Evolutionary conservation across 2,329 filamentous ascomycete species (phyloP).

Genomic region (Bipolaris victoriae): DNA sequence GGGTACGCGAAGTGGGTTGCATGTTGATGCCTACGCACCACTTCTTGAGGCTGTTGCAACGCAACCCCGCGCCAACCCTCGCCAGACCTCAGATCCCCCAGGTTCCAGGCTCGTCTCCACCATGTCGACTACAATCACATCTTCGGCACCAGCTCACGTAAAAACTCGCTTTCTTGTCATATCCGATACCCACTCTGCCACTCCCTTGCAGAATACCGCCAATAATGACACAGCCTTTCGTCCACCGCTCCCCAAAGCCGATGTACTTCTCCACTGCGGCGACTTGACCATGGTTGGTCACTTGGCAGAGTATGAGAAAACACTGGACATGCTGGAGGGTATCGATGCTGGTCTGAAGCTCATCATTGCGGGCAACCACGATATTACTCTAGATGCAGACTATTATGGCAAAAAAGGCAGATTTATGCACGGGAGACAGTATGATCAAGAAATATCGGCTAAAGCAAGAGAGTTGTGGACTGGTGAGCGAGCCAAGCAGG

Average conservation of each 20-base stretch:
- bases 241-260: slow-evolving; percentile 56
- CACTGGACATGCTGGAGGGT: slow-evolving; percentile 55
- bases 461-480: slow-evolving; percentile 56
- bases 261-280: slow-evolving; percentile 64
- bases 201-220: slow-evolving; percentile 15
- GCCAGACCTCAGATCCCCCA: neutral
- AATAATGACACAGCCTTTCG: slow-evolving; percentile 28
- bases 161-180: slow-evolving; percentile 54
- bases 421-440: slow-evolving; percentile 33
- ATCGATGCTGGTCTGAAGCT: slow-evolving; percentile 64
- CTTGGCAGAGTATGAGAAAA: slow-evolving; percentile 55
- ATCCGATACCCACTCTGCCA: slow-evolving; percentile 51
- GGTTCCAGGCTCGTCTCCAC: slow-evolving; percentile 8
- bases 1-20: neutral
- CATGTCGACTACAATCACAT: slow-evolving; percentile 17
- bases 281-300: slow-evolving; percentile 63
- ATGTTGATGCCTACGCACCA: neutral
- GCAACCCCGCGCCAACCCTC: slow-evolving; percentile 10
- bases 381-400: slow-evolving; percentile 59
- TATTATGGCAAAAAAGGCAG: slow-evolving; percentile 51
- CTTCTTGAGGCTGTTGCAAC: neutral
- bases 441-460: slow-evolving; percentile 25
- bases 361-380: slow-evolving; percentile 68
- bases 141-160: slow-evolving; percentile 15
- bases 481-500: slow-evolving; percentile 50